These are phyloP conservation scores for Lanmaoa pseudosensibilis DNA, from an alignment of 768 basidiomycete species.

Conservation along the genomic window DNA sequence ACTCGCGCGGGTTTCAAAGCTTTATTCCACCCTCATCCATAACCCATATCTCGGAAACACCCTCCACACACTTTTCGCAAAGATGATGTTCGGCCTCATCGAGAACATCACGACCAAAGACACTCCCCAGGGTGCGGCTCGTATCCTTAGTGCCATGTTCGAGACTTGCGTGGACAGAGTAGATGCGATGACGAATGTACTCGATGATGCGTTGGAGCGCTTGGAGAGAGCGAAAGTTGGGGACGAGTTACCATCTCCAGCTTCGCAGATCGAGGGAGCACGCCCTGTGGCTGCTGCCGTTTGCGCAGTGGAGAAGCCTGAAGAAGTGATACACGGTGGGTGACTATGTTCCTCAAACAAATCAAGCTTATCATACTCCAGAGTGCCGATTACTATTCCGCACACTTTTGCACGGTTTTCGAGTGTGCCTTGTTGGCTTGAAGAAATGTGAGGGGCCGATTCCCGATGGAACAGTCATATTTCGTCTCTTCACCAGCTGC, in stretches of 20 bases:
- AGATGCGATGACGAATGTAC: constrained; percentile 70
- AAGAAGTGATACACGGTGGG: constrained; percentile 78
- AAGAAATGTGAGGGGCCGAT: constrained; percentile 77
- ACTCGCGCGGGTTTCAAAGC: constrained; percentile 72
- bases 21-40: constrained; percentile 87
- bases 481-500: constrained; percentile 82
- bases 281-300: constrained; percentile 79
- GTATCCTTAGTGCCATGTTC: constrained; percentile 72
- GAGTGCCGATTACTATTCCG: constrained; percentile 87
- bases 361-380: constrained; percentile 32
- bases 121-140: constrained; percentile 62
- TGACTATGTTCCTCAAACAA: constrained; percentile 1
- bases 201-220: constrained; percentile 47
- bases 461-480: constrained; percentile 85
- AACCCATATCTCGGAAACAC: constrained; percentile 78
- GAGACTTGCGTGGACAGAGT: constrained; percentile 84
- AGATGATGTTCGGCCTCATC: constrained; percentile 87
- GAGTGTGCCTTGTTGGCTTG: constrained; percentile 71
- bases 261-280: constrained; percentile 75
- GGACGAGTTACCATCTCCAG: constrained; percentile 46
- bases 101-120: constrained; percentile 82
- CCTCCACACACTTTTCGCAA: constrained; percentile 88
- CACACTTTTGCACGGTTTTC: constrained; percentile 85
- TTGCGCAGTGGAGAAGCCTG: constrained; percentile 78
- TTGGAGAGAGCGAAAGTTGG: constrained; percentile 46